These are phyloP conservation scores for Sclerotinia borealis DNA, from an alignment of 2,329 filamentous ascomycete species.

Conservation along the genomic window DNA sequence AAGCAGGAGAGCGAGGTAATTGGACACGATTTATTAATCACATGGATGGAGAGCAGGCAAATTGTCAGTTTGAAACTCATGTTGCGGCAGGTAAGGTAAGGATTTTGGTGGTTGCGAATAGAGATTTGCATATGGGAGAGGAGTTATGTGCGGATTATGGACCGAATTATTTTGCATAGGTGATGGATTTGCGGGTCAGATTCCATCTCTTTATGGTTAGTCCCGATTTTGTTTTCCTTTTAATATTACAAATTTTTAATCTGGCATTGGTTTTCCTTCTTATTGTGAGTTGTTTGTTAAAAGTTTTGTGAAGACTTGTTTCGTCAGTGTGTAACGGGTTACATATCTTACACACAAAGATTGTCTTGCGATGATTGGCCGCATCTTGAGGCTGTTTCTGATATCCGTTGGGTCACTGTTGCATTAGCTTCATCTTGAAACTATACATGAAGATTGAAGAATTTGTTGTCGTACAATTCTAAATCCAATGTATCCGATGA, in stretches of 20 bases:
- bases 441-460: too few relatives aligned
- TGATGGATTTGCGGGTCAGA: not conserved
- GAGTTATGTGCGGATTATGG: not conserved
- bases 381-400: too few relatives aligned
- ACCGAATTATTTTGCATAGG: not conserved
- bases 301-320: not conserved
- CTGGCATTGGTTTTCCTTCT: not conserved
- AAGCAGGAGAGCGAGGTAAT: not conserved
- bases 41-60: not conserved
- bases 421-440: not conserved
- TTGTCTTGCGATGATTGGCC: too few relatives aligned
- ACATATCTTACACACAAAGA: too few relatives aligned
- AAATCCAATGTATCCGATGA: too few relatives aligned
- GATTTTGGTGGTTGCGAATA: not conserved
- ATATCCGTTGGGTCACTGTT: not conserved
- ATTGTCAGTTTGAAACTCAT: not conserved
- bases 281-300: not conserved
- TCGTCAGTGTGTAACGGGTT: too few relatives aligned
- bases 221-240: not conserved
- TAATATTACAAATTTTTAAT: not conserved
- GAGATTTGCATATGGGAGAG: not conserved
- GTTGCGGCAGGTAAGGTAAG: not conserved
- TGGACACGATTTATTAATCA: not conserved
- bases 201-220: not conserved
- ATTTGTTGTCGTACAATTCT: too few relatives aligned